These are phyloP conservation scores for Boeremia exigua DNA, from an alignment of 2,329 filamentous ascomycete genomes.

Conservation along the genomic window DNA sequence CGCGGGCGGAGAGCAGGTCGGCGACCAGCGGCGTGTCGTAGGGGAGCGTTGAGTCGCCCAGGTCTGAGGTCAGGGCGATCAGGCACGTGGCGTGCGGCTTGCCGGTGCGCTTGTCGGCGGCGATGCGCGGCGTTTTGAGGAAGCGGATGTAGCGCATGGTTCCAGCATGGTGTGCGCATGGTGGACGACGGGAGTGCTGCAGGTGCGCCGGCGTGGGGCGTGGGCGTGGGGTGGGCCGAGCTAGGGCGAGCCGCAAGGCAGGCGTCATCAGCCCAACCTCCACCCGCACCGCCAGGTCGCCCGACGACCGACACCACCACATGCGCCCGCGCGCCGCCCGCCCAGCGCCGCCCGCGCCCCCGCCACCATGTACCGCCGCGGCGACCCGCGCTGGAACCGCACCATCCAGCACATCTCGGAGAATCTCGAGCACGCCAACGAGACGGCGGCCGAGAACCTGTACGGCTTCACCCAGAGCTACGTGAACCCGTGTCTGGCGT, in stretches of 20 bases:
- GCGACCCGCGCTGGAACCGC: slow-evolving; percentile 87
- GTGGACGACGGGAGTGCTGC: slow-evolving; percentile 1
- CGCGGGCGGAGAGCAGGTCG: slow-evolving; percentile 42
- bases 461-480: slow-evolving; percentile 89
- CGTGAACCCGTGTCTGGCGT: slow-evolving; percentile 77
- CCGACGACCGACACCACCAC: slow-evolving; percentile 23
- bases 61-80: slow-evolving; percentile 71
- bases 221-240: slow-evolving; percentile 1
- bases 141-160: slow-evolving; percentile 68
- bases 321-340: slow-evolving; percentile 2
- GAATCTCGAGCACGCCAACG: slow-evolving; percentile 88
- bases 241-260: slow-evolving; percentile 2
- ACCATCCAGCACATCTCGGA: slow-evolving; percentile 92
- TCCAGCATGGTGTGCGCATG: no score
- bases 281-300: slow-evolving; percentile 10
- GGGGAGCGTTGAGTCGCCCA: slow-evolving; percentile 69
- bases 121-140: slow-evolving; percentile 65
- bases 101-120: slow-evolving; percentile 39
- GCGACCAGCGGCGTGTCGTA: slow-evolving; percentile 53
- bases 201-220: slow-evolving; percentile 2
- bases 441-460: slow-evolving; percentile 87
- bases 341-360: background rate
- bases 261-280: background rate
- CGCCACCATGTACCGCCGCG: slow-evolving; percentile 63
- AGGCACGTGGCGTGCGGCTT: slow-evolving; percentile 43